Evolutionary conservation across 148 eudicot species (phyloP), one percentile per base, ranked within the genome.

Genomic region (Camellia lanceoleosa): DNA sequence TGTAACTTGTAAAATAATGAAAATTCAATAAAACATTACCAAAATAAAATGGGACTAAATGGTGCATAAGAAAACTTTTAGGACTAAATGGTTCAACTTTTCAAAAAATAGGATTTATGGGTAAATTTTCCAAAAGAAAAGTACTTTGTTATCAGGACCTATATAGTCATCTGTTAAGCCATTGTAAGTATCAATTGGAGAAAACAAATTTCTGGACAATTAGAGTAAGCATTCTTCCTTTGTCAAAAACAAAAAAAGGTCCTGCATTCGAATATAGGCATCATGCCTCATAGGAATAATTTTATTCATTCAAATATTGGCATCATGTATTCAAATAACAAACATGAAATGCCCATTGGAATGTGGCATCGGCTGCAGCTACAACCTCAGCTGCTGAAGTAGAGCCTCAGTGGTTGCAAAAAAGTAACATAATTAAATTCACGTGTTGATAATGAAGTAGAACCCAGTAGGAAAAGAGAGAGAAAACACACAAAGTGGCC

Each of bases 361-460:
- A 49, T 49, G 52, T 49, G 4, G 52, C 52, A 49, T 49, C 5
- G 52, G 52, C 52, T 49, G 52, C 6, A 49, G 52, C 4, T 49
- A 5, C 52, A 5, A 42, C 72, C 72, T 15, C 43, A 68, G 7
- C 3, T 0, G n/a, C 49, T 38, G 42, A 14, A 41, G 18, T 38
- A 42, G 23, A 68, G 16, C 43, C 72, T 43, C 52, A 43, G 51
- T 2, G 19, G 16, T 43, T 68, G 71, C 72, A 43, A 7, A 68
- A 15, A 15, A 43, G 72, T 18, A 44, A 44, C 51, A 68, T 68
- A 68, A 51, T 47, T 68, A 68, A 10, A 68, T 68, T 68, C 72
- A 47, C 15, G 19, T 42, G 72, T 68, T 10, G 52, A 58, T 30
- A 30, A 30, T 30, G 38, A 30, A 30, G 38, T 30, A 30, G 38